Conservation (phyloP, 352 stramenopile genomes). For the Phytophthora colocasiae region DNA sequence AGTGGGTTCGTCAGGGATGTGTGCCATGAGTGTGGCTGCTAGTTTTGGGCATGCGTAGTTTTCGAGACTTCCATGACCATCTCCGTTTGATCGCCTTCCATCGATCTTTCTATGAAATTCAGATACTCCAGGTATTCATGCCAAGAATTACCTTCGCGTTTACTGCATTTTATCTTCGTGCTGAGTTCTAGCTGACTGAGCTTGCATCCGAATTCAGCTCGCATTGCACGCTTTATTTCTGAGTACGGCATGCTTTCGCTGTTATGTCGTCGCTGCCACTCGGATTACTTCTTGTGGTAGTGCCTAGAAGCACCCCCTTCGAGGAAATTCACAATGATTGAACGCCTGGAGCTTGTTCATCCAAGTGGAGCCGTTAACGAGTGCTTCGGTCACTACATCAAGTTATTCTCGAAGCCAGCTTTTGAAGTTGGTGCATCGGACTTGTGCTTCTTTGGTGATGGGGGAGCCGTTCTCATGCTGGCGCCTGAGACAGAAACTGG, state of each 20-base stretch:
- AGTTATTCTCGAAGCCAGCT: conserved; percentile 14
- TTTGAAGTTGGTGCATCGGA: neutral
- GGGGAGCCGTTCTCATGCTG: too few relatives aligned
- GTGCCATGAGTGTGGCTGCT: too few relatives aligned
- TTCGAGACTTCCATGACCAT: neutral
- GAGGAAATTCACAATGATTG: conserved; percentile 13
- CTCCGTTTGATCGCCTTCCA: conserved; percentile 9
- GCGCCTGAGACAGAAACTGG: too few relatives aligned
- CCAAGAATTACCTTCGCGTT: neutral
- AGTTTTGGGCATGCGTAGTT: too few relatives aligned
- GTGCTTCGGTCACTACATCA: neutral
- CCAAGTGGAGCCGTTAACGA: conserved; percentile 17
- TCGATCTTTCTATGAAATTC: conserved; percentile 15
- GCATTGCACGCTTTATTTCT: conserved; percentile 3
- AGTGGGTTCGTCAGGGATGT: too few relatives aligned
- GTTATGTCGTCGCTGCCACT: conserved; percentile 2
- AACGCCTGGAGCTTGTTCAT: conserved; percentile 11
- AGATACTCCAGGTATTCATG: conserved; percentile 19
- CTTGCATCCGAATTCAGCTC: conserved; percentile 9
- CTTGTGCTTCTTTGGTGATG: conserved; percentile 2
- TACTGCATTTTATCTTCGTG: neutral
- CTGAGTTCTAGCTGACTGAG: conserved; percentile 14
- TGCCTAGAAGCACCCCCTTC: conserved; percentile 6
- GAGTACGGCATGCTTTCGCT: conserved; percentile 5
- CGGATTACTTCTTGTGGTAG: conserved; percentile 14